Conservation (phyloP, 768 basidiomycete genomes). For the Sarcodon aspratus region DNA sequence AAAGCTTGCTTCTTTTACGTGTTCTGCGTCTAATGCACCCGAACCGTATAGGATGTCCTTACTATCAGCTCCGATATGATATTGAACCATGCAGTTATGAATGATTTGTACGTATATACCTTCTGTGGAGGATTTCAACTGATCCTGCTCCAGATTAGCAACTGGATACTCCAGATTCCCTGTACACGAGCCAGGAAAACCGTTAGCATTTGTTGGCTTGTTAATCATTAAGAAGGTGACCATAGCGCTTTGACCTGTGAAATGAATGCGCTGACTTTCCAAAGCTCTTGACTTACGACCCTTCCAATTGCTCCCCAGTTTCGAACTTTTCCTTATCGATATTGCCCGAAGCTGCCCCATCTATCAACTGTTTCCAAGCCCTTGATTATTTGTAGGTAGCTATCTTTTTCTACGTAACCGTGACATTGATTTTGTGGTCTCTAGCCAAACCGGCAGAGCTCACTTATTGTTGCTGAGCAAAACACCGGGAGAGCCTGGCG, state of each 20-base stretch:
- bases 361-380: slow-evolving; percentile 91
- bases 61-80: slow-evolving; percentile 69
- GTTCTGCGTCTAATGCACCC: not conserved
- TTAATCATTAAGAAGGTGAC: slow-evolving; percentile 75
- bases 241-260: slow-evolving; percentile 5
- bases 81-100: slow-evolving; percentile 69
- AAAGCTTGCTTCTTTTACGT: not conserved
- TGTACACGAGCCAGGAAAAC: slow-evolving; percentile 62
- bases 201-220: slow-evolving; percentile 66
- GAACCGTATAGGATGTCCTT: slow-evolving; percentile 54
- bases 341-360: slow-evolving; percentile 79
- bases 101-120: slow-evolving; percentile 46
- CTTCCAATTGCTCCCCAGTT: slow-evolving; percentile 64
- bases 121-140: not conserved
- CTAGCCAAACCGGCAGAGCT: slow-evolving; percentile 86
- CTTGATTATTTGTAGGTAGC: slow-evolving; percentile 75
- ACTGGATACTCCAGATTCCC: slow-evolving; percentile 92
- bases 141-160: slow-evolving; percentile 31
- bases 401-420: not conserved
- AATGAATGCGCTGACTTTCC: not conserved
- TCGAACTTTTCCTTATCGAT: slow-evolving; percentile 70
- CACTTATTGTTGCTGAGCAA: slow-evolving; percentile 81
- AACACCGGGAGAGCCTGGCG: slow-evolving; percentile 74
- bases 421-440: not conserved
- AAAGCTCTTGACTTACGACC: slow-evolving; percentile 84